Conservation (phyloP, 179 eudicot genomes). For the Dionaea muscipula region DNA sequence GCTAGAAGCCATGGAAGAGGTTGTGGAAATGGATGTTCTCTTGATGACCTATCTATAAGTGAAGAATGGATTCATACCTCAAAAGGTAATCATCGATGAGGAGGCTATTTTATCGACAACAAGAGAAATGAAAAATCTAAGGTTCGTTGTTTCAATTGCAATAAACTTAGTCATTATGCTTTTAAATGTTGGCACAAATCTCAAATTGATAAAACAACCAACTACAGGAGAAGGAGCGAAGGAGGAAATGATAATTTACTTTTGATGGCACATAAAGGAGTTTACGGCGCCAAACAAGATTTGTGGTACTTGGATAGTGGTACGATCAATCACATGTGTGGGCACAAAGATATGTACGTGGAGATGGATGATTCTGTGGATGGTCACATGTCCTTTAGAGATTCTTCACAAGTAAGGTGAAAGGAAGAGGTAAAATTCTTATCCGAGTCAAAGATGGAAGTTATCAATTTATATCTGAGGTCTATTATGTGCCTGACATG, state of each 20-base stretch:
- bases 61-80: too few species aligned
- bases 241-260: not conserved
- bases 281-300: not conserved
- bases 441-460: not conserved
- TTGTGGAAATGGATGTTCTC: not conserved
- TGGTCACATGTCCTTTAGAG: not conserved
- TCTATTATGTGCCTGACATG: not conserved
- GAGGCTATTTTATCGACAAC: not conserved
- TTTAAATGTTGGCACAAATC: too few species aligned
- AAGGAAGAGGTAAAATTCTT: not conserved
- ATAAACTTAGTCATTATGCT: too few species aligned
- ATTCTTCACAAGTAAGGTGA: not conserved
- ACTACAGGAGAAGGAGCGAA: not conserved
- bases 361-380: not conserved
- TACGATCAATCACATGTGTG: not conserved
- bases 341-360: not conserved
- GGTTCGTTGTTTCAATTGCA: too few species aligned
- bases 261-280: not conserved
- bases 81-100: not conserved
- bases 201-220: too few species aligned
- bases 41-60: not conserved
- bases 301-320: not conserved
- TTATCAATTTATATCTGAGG: not conserved
- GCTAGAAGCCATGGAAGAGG: not conserved
- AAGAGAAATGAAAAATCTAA: constrained; percentile 3